Base-by-base conservation (phyloP, 202 grass and related monocot genomes). In the Dendrocalamus latiflorus region DNA sequence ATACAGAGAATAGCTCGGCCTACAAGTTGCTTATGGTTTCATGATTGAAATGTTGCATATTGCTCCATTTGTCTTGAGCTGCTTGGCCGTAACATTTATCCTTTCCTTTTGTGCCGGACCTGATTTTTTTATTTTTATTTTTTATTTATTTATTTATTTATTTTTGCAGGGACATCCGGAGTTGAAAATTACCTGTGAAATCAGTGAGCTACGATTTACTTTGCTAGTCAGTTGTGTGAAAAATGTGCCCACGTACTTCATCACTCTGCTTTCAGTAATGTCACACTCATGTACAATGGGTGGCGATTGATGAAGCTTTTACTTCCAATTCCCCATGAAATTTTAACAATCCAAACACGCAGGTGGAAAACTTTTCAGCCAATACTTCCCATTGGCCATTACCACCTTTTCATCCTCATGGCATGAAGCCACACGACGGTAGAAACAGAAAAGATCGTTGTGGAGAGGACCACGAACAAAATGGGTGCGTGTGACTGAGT, bases 91-190 rank as follows among this genome's bases (percentile, higher is more conserved):
- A 78, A 72, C 57, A 69, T 72, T 54, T 85, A 68, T 58, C 58
- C 88, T 68, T 42, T 72, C 72, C 88, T 36, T 73, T 78, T 71
- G 88, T 86, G 65, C 57, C 58, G 78, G 88, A 61, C 41, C 83
- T 51, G 39, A 48, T 12, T 54, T 81, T 48, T 16, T 55, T 53
- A n/a, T n/a, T n/a, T n/a, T n/a, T n/a, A n/a, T n/a, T n/a, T n/a
- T n/a, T n/a, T n/a, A n/a, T n/a, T n/a, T n/a, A n/a, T n/a, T n/a
- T n/a, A n/a, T n/a, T n/a, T n/a, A n/a, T n/a, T n/a, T n/a, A n/a
- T n/a, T n/a, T n/a, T n/a, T n/a, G 39, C 28, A 7, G 6, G 9
- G 15, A 43, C 44, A 34, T 20, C 21, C 6, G 16, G 65, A 6
- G 5, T 5, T 5, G 33, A n/a, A 51, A 85, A 50, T 25, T 45